These are phyloP conservation scores for Novymonas esmeraldas DNA, from an alignment of 208 protist species.

Conservation along the genomic window DNA sequence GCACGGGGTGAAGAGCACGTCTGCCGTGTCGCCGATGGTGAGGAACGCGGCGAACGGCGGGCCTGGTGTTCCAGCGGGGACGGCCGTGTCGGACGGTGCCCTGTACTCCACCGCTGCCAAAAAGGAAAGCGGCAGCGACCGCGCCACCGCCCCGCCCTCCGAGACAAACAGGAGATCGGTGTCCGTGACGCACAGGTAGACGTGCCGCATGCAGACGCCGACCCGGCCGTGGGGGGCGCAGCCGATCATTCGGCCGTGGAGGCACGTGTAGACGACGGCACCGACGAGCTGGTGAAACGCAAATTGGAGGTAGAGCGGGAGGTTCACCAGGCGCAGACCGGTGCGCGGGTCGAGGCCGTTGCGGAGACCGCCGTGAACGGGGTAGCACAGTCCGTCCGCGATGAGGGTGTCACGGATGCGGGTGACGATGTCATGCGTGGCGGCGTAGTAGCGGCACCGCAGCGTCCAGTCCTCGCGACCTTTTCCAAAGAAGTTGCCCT, in stretches of 20 bases:
- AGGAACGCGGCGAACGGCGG: slow-evolving; percentile 28
- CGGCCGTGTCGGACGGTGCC: neutral
- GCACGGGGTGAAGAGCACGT: slow-evolving; percentile 34
- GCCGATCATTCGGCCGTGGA: slow-evolving; percentile 40
- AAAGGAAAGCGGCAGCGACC: slow-evolving; percentile 23
- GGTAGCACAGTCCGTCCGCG: slow-evolving; percentile 37
- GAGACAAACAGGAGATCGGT: slow-evolving; percentile 31
- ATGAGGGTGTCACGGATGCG: slow-evolving; percentile 43
- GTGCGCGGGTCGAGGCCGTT: slow-evolving; percentile 48
- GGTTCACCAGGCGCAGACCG: slow-evolving; percentile 30
- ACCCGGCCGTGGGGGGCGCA: slow-evolving; percentile 26
- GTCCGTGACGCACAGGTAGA: slow-evolving; percentile 49
- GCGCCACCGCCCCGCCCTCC: slow-evolving; percentile 28
- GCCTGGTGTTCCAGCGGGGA: neutral
- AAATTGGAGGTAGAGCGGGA: slow-evolving; percentile 41
- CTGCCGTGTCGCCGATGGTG: slow-evolving; percentile 6
- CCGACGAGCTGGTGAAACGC: slow-evolving; percentile 27
- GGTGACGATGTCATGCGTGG: slow-evolving; percentile 24
- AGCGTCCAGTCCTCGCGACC: slow-evolving; percentile 33
- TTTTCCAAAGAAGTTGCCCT: slow-evolving; percentile 31
- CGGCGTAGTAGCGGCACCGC: slow-evolving; percentile 27
- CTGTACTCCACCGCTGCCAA: slow-evolving; percentile 37
- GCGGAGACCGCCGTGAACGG: slow-evolving; percentile 38
- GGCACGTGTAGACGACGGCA: slow-evolving; percentile 46
- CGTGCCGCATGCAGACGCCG: slow-evolving; percentile 33